A percentile compares a stretch with the other conserved stretches of the same genome.
phyloP scores from a whole-genome alignment of 305 asterid species.

The Fraxinus xanthoxyloides region DNA sequence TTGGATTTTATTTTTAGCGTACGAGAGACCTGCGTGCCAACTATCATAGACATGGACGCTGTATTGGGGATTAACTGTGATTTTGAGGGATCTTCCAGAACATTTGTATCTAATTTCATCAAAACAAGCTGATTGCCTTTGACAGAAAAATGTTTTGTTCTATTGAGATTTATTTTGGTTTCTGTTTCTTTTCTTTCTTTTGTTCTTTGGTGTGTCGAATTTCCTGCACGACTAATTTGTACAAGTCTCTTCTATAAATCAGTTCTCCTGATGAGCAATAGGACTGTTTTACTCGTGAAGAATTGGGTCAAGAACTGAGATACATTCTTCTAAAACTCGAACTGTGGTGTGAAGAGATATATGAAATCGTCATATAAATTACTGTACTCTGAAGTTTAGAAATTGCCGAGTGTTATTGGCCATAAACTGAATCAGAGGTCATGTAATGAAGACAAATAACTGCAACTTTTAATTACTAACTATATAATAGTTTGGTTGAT shows the following conservation, averaged over 20 bases:
- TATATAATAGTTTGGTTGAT: not conserved
- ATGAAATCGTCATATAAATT: not conserved
- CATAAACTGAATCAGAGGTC: not conserved
- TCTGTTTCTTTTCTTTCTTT: not conserved
- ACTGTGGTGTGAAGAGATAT: not conserved
- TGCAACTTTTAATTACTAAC: not conserved
- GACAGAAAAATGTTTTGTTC: not conserved
- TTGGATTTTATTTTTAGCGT: not conserved
- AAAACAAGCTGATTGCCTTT: not conserved
- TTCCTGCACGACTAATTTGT: not conserved
- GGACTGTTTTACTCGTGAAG: not conserved
- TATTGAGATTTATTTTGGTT: constrained; percentile 1
- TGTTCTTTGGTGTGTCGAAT: not conserved
- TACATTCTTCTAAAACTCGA: not conserved
- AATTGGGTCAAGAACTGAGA: not conserved
- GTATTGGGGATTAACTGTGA: not conserved
- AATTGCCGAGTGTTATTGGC: not conserved
- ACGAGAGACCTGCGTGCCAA: not conserved
- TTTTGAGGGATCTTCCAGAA: not conserved
- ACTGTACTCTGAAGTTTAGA: not conserved
- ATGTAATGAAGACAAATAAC: constrained; percentile 3
- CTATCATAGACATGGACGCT: not conserved
- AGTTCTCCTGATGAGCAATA: not conserved
- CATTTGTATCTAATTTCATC: not conserved
- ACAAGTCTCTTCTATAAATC: not conserved